These are phyloP conservation scores for Lumnitzera littorea DNA, from an alignment of 345 rosid genomes.

Conservation along the genomic window DNA sequence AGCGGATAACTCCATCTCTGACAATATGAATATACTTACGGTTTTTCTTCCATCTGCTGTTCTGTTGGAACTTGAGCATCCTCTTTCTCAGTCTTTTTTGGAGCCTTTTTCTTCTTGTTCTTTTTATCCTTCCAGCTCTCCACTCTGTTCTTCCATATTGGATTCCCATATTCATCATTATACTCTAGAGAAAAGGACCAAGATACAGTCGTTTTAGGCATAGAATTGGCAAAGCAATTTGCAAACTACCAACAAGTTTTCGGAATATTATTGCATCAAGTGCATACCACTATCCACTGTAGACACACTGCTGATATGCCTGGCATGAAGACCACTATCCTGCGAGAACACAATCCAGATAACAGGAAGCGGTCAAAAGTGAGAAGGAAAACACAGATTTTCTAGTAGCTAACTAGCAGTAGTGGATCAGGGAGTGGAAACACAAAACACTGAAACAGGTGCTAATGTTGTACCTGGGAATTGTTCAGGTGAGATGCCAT, in stretches of 20 bases:
- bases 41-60: constrained; percentile 85
- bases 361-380: constrained; percentile 4
- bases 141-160: constrained; percentile 96
- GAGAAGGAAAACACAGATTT: too few relatives aligned
- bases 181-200: constrained; percentile 39
- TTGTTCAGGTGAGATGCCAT: constrained; percentile 37
- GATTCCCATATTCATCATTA: constrained; percentile 79
- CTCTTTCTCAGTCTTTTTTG: constrained; percentile 43
- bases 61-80: constrained; percentile 60
- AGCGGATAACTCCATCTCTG: background rate
- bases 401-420: too few relatives aligned
- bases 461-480: constrained; percentile 39
- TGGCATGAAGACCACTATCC: constrained; percentile 86
- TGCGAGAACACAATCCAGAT: constrained; percentile 23
- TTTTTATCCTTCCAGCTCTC: constrained; percentile 98
- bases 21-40: constrained; percentile 27
- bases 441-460: background rate
- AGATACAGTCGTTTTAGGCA: constrained; percentile 4
- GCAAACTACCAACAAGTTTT: background rate
- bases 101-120: constrained; percentile 63
- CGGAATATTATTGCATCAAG: background rate
- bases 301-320: constrained; percentile 85
- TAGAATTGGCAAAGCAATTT: constrained; percentile 2
- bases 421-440: too few relatives aligned
- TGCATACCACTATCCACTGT: constrained; percentile 84